A percentile compares a stretch with the other conserved stretches of the same genome.
These are phyloP conservation scores for Aspergillus diversus DNA, from an alignment of 495 filamentous ascomycete genomes.

Conservation along the genomic window DNA sequence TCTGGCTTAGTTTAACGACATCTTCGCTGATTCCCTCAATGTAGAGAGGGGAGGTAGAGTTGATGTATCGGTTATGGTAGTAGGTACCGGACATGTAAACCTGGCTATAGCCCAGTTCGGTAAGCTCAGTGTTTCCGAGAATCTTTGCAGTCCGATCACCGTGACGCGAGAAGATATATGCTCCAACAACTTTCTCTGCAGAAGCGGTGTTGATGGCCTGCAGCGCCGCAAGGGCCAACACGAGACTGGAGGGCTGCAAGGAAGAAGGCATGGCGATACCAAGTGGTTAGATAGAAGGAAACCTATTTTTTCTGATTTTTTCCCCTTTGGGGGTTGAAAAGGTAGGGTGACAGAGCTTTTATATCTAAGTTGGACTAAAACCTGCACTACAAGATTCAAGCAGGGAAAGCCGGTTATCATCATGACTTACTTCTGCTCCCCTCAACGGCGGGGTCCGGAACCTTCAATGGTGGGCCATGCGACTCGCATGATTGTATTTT, in stretches of 20 bases:
- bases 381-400: not conserved
- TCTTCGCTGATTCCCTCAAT: conserved; percentile 62
- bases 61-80: conserved; percentile 65
- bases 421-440: not conserved
- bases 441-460: not conserved
- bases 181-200: conserved; percentile 63
- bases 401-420: not conserved
- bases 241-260: conserved; percentile 31
- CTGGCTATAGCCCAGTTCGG: conserved; percentile 63
- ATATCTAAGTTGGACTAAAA: not conserved
- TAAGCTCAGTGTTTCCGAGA: conserved; percentile 56
- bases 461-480: not conserved
- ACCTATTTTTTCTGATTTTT: not conserved
- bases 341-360: not conserved
- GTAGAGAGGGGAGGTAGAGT: conserved; percentile 46
- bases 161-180: conserved; percentile 67
- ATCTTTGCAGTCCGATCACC: conserved; percentile 65
- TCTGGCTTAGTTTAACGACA: conserved; percentile 59
- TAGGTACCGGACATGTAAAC: conserved; percentile 63
- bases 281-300: not conserved
- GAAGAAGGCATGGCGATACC: conserved; percentile 35
- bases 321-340: not conserved
- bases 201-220: conserved; percentile 42
- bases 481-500: conserved; percentile 1
- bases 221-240: conserved; percentile 35